Evolutionary conservation across 2,329 filamentous ascomycete genomes (phyloP).

Genomic region (Aspergillus proliferans): DNA sequence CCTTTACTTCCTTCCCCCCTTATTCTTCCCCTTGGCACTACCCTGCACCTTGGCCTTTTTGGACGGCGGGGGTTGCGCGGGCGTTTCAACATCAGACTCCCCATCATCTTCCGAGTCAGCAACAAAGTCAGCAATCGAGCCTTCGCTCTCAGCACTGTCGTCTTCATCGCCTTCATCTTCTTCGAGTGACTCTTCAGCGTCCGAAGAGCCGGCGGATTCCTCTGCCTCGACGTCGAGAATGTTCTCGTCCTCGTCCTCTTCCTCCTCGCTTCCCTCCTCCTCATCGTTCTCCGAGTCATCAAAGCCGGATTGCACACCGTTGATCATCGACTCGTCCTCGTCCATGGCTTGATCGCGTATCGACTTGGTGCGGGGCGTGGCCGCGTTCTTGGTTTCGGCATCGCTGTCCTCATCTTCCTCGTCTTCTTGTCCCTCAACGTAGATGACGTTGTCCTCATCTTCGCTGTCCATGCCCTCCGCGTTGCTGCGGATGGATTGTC

Average conservation of each 20-base stretch:
- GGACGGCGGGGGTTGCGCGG: conserved; percentile 22
- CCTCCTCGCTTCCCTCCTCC: conserved; percentile 54
- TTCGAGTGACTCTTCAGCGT: conserved; percentile 47
- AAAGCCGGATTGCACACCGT: conserved; percentile 28
- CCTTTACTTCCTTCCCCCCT: conserved; percentile 27
- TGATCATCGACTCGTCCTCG: conserved; percentile 38
- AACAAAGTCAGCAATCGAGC: conserved; percentile 41
- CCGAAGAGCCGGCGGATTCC: conserved; percentile 37
- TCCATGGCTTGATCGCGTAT: conserved; percentile 35
- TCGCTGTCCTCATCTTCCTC: conserved; percentile 40
- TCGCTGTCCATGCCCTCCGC: conserved; percentile 40
- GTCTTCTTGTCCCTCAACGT: conserved; percentile 75
- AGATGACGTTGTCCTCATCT: conserved; percentile 70
- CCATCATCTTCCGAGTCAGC: conserved; percentile 43
- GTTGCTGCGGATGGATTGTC: conserved; percentile 60
- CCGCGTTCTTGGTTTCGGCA: conserved; percentile 20
- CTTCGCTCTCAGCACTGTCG: conserved; percentile 56
- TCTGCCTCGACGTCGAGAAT: conserved; percentile 42
- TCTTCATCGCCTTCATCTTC: conserved; percentile 59
- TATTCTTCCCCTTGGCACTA: conserved; percentile 27
- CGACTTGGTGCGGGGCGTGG: conserved; percentile 28
- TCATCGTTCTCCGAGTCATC: conserved; percentile 44
- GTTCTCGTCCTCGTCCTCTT: conserved; percentile 35
- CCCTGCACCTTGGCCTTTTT: conserved; percentile 31
- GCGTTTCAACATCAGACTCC: conserved; percentile 18